Conservation (phyloP, 192 early-diverging fungal species). For the Linderina pennispora region DNA sequence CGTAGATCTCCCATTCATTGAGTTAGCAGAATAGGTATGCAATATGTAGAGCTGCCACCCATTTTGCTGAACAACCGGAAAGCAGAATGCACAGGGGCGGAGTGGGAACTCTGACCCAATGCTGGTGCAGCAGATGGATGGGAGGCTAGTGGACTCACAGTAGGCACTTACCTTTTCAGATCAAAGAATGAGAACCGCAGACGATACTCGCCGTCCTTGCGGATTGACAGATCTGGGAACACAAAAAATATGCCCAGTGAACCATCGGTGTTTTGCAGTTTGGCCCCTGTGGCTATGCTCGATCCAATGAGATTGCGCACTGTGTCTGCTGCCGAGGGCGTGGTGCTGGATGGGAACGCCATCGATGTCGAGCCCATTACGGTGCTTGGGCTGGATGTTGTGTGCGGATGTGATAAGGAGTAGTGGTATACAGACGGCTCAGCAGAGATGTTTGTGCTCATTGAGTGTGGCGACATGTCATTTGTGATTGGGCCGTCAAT, state of each 20-base stretch:
- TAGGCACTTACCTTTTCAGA: slow-evolving; percentile 43
- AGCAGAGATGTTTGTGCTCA: too few relatives aligned
- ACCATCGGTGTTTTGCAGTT: slow-evolving; percentile 53
- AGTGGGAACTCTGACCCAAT: too few relatives aligned
- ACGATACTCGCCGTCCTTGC: slow-evolving; percentile 65
- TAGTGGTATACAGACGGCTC: too few relatives aligned
- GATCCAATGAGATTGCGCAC: slow-evolving; percentile 60
- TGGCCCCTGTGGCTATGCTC: slow-evolving; percentile 52
- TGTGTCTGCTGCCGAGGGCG: slow-evolving; percentile 5
- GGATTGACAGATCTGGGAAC: slow-evolving; percentile 70
- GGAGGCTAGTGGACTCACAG: too few relatives aligned
- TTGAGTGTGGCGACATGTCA: too few relatives aligned
- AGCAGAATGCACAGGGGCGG: too few relatives aligned
- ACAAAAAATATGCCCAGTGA: slow-evolving; percentile 68
- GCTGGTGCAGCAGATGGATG: too few relatives aligned
- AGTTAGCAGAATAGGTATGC: slow-evolving; percentile 5
- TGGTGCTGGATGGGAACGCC: background rate
- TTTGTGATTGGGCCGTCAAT: too few relatives aligned
- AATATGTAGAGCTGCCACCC: too few relatives aligned
- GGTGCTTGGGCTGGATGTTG: too few relatives aligned
- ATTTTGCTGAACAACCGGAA: too few relatives aligned
- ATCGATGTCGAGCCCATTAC: background rate
- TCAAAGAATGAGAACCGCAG: slow-evolving; percentile 62
- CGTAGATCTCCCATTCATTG: background rate
- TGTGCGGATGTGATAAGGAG: too few relatives aligned